Evolutionary conservation across 2,329 filamentous ascomycete genomes (phyloP).

Genomic region (Exophiala sp.): DNA sequence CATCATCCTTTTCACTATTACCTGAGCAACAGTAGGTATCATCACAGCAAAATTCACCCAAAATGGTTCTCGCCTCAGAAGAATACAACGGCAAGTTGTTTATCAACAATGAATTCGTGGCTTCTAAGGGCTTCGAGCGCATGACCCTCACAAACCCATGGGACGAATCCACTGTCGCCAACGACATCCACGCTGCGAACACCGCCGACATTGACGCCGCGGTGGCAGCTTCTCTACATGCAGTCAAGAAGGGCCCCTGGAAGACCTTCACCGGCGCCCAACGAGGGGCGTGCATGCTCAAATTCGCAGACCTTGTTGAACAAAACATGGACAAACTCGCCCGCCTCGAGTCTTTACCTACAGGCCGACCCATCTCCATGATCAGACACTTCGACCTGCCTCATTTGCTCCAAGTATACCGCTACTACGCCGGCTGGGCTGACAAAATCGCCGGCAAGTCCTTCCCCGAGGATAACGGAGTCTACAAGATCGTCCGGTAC

Average conservation of each 20-base stretch:
- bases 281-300: conserved; percentile 26
- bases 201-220: conserved; percentile 35
- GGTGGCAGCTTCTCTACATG: conserved; percentile 34
- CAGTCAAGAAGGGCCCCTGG: conserved; percentile 31
- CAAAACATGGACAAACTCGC: conserved; percentile 30
- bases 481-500: conserved; percentile 60
- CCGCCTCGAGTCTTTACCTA: conserved; percentile 31
- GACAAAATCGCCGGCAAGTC: conserved; percentile 91
- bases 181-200: conserved; percentile 31
- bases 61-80: conserved; percentile 2
- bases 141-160: conserved; percentile 35
- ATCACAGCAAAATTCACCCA: not conserved
- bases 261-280: conserved; percentile 26
- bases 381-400: conserved; percentile 61
- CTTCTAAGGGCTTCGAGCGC: conserved; percentile 33
- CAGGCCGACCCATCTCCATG: conserved; percentile 62
- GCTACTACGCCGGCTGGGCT: conserved; percentile 87
- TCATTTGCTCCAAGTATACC: conserved; percentile 65
- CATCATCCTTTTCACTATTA: not conserved
- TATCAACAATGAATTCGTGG: conserved; percentile 44
- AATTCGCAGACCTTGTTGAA: conserved; percentile 47
- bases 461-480: conserved; percentile 70
- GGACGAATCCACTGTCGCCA: conserved; percentile 31
- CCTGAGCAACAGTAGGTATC: not conserved
- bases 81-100: conserved; percentile 35